phyloP scores from a whole-genome alignment of 1,139 yeast species.

The Lodderomyces beijingensis region DNA sequence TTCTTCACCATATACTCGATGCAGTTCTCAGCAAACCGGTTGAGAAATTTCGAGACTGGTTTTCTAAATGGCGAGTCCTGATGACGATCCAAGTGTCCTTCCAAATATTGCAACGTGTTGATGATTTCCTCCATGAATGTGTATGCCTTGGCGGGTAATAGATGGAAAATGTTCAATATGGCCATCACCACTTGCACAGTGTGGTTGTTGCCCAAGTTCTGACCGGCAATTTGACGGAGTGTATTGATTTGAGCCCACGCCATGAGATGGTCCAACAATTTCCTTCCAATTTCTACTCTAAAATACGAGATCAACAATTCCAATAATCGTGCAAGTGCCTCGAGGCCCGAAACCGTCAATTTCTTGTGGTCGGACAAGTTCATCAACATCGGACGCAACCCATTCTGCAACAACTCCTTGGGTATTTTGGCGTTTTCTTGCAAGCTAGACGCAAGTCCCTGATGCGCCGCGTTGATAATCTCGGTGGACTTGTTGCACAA shows the following conservation, averaged over 20 bases:
- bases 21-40: constrained; percentile 77
- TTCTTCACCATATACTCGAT: constrained; percentile 66
- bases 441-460: constrained; percentile 78
- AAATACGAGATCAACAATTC: constrained; percentile 88
- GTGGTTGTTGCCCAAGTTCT: constrained; percentile 72
- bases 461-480: constrained; percentile 90
- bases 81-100: constrained; percentile 79
- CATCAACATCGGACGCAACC: constrained; percentile 92
- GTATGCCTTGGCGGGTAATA: constrained; percentile 87
- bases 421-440: constrained; percentile 88
- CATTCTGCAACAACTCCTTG: constrained; percentile 87
- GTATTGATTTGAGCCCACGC: constrained; percentile 94
- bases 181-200: constrained; percentile 86
- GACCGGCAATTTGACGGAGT: constrained; percentile 64
- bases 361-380: constrained; percentile 91
- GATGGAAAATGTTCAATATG: constrained; percentile 84
- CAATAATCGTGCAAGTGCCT: constrained; percentile 81
- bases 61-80: constrained; percentile 84
- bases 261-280: constrained; percentile 85
- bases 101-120: constrained; percentile 70
- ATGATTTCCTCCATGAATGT: constrained; percentile 87
- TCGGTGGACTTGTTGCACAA: constrained; percentile 81
- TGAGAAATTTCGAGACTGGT: constrained; percentile 86
- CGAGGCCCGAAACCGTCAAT: constrained; percentile 82
- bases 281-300: constrained; percentile 94